phyloP scores from a whole-genome alignment of 169 alveolate genomes.

The Amoebophrya sp. region DNA sequence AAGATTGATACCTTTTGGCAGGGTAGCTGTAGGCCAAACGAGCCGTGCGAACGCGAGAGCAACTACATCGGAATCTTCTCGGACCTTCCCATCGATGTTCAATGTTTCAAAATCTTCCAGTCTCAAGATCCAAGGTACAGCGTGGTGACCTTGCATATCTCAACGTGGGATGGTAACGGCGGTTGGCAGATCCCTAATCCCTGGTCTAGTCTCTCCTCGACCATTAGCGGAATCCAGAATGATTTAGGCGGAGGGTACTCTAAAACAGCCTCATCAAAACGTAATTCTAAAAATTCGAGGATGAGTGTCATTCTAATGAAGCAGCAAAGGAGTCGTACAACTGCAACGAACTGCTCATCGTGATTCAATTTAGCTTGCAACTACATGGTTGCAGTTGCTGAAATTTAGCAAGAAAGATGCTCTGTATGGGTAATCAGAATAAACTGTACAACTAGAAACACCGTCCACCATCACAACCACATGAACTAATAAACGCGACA shows the following conservation, averaged over 20 bases:
- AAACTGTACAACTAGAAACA: too few relatives aligned
- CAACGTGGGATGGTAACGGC: not conserved
- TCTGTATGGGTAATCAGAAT: too few relatives aligned
- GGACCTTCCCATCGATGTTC: not conserved
- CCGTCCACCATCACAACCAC: too few relatives aligned
- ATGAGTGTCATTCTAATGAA: too few relatives aligned
- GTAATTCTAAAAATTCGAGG: too few relatives aligned
- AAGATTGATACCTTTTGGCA: conserved; percentile 2
- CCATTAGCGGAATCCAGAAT: not conserved
- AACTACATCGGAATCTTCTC: conserved; percentile 6
- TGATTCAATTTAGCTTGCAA: too few relatives aligned
- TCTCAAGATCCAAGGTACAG: not conserved
- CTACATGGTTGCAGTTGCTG: too few relatives aligned
- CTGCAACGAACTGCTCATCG: too few relatives aligned
- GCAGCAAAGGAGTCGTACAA: too few relatives aligned
- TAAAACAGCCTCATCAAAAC: too few relatives aligned
- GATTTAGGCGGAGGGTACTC: not conserved
- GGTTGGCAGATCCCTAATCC: not conserved
- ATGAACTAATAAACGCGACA: too few relatives aligned
- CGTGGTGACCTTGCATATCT: not conserved
- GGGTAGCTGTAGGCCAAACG: not conserved
- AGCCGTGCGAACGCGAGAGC: not conserved
- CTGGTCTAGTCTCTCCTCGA: not conserved
- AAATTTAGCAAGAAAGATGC: too few relatives aligned
- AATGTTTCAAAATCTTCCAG: not conserved